Evolutionary conservation across 352 stramenopile species (phyloP), one percentile per base, ranked within the genome.

Genomic region (Aphanomyces invadans): DNA sequence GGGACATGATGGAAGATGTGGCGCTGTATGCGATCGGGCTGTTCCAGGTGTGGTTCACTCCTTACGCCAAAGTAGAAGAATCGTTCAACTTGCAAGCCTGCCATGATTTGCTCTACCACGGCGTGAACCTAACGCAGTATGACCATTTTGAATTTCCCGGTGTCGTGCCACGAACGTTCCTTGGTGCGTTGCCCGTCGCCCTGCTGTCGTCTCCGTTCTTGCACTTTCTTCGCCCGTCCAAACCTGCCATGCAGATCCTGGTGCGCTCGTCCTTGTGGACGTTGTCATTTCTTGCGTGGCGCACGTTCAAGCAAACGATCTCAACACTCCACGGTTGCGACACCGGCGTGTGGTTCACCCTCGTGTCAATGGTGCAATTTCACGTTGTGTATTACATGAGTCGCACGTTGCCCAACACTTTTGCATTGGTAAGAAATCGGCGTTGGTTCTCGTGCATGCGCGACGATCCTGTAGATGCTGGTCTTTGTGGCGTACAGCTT

Each of bases 121-220:
- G 73, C 42, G 59, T 70, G 32, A 61, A 74, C 39, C 66, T 94
- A 25, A 65, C 68, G 23, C 25, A 72, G 21, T 99, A 96, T 71
- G 97, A 99, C 81, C 97, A 99, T 81, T 76, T 97, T 38, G 80
- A 91, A 69, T 99, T 98, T 76, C 96, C 97, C 0, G 97, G 97
- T 23, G 97, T 99, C 12, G 97, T 99, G 36, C 96, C 97, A 33
- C 85, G 97, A 57, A 99, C 96, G 1, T 99, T 99, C 78, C 49
- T 97, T 26, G 91, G 92, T 19, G 79, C 92, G 15, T 67, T 97
- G n/a, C 67, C 71, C 0, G 74, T 97, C 51, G 78, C 83, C 2
- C 65, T 32, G 23, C 21, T 81, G 17, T 69, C 75, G 66, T 75
- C 67, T 21, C 87, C 86, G 5, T 10, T 88, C 12, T 62, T 71